Conservation (phyloP, 2,329 filamentous ascomycete species). For the Fusarium foetens region DNA sequence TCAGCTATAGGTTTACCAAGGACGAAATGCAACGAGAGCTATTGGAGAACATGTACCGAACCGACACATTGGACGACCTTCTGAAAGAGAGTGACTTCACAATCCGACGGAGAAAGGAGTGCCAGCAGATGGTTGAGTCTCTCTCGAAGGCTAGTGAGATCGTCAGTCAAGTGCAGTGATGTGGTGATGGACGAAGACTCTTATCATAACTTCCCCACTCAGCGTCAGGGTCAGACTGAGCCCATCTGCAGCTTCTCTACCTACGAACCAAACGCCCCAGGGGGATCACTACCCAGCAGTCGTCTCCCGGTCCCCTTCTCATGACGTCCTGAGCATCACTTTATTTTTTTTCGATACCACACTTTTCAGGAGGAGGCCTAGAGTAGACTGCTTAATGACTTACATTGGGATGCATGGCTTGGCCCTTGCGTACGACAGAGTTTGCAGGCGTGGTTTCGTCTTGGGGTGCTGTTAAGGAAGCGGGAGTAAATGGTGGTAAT, state of each 20-base stretch:
- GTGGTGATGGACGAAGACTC: slow-evolving; percentile 14
- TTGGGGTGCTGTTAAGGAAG: slow-evolving; percentile 20
- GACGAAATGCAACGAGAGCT: slow-evolving; percentile 99
- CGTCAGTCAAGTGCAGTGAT: slow-evolving; percentile 80
- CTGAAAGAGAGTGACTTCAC: slow-evolving; percentile 99
- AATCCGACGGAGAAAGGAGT: slow-evolving; percentile 92
- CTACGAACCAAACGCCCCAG: slow-evolving; percentile 12
- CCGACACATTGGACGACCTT: slow-evolving; percentile 88
- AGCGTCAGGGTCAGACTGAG: slow-evolving; percentile 19
- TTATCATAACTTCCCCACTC: slow-evolving; percentile 26
- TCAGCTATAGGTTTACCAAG: slow-evolving; percentile 78
- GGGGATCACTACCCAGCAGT: slow-evolving; percentile 16
- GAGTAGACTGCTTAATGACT: slow-evolving; percentile 51
- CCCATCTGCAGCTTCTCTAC: slow-evolving; percentile 18
- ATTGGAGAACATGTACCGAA: slow-evolving; percentile 96
- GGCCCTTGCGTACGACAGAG: slow-evolving; percentile 4
- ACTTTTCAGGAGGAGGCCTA: slow-evolving; percentile 45
- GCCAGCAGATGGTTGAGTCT: slow-evolving; percentile 98
- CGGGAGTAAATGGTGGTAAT: slow-evolving; percentile 26
- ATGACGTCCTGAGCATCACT: slow-evolving; percentile 33
- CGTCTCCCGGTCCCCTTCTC: slow-evolving; percentile 13
- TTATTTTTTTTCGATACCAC: slow-evolving; percentile 53
- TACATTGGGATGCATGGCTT: slow-evolving; percentile 35
- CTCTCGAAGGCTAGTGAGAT: slow-evolving; percentile 92
- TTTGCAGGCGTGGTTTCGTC: slow-evolving; percentile 6